These are phyloP conservation scores for Didymella pinodella DNA, from an alignment of 2,329 filamentous ascomycete genomes.

Conservation along the genomic window DNA sequence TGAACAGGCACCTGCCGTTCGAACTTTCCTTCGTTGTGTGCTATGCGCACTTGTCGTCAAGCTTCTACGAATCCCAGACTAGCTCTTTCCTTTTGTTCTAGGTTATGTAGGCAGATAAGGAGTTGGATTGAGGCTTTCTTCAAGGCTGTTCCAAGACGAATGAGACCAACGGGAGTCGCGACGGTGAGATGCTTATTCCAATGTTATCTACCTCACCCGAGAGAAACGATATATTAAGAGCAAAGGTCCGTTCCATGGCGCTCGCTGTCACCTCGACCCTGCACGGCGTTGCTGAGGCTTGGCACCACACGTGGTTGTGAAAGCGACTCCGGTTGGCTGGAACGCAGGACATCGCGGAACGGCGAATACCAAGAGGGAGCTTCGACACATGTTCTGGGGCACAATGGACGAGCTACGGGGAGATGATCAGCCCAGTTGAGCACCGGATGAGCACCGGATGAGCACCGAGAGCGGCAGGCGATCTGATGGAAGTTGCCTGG, in stretches of 20 bases:
- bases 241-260: constrained; percentile 14
- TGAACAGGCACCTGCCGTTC: constrained; percentile 10
- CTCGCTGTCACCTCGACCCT: constrained; percentile 9
- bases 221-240: constrained; percentile 12
- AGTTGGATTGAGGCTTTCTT: not conserved
- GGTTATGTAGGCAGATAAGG: not conserved
- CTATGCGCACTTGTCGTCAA: not conserved
- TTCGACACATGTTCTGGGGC: constrained; percentile 11
- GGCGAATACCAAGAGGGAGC: constrained; percentile 16
- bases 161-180: not conserved
- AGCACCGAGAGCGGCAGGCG: constrained; percentile 1
- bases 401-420: not conserved
- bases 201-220: constrained; percentile 10
- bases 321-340: constrained; percentile 18
- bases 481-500: constrained; percentile 14
- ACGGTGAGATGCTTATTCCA: not conserved
- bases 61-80: not conserved
- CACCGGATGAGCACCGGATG: constrained; percentile 6
- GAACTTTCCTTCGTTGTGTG: not conserved
- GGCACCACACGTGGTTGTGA: constrained; percentile 21
- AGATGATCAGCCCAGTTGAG: constrained; percentile 20
- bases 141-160: constrained; percentile 1
- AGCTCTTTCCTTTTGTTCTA: constrained; percentile 1
- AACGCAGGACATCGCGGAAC: constrained; percentile 9
- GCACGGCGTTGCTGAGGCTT: constrained; percentile 18